Percentiles rank a stretch among this genome's conserved stretches.
Conservation (phyloP, 768 basidiomycete genomes). For the Calocybe indica region DNA sequence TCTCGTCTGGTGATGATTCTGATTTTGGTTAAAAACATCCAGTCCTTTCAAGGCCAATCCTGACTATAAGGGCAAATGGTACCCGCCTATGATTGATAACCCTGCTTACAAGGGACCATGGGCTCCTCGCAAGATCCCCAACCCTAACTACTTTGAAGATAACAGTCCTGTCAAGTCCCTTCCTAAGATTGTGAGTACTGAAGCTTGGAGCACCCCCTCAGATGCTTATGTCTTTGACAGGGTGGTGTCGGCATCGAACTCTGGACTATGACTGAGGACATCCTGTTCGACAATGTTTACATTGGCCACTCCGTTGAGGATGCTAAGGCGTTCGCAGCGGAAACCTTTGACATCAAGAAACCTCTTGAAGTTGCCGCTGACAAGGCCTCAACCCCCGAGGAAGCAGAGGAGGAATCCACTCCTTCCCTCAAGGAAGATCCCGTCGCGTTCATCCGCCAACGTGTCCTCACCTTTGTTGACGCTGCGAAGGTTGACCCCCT, state of each 20-base stretch:
- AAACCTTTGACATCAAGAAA: conserved; percentile 92
- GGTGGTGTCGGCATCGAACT: conserved; percentile 96
- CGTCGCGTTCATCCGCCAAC: conserved; percentile 71
- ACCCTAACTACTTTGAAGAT: conserved; percentile 92
- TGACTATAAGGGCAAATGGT: conserved; percentile 98
- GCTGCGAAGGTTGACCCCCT: conserved; percentile 71
- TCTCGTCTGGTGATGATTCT: neutral
- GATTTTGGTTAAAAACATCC: conserved; percentile 1
- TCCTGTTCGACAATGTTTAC: conserved; percentile 92
- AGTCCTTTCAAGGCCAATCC: conserved; percentile 90
- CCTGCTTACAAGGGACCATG: conserved; percentile 96
- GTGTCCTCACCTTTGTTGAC: conserved; percentile 77
- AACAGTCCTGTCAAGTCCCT: conserved; percentile 73
- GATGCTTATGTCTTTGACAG: conserved; percentile 24
- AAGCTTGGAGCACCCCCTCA: no score
- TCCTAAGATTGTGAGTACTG: conserved; percentile 66
- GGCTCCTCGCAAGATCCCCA: conserved; percentile 86
- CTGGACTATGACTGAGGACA: conserved; percentile 99
- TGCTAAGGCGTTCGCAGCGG: conserved; percentile 74
- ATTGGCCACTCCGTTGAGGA: conserved; percentile 85
- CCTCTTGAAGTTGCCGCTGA: conserved; percentile 62
- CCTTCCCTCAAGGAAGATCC: conserved; percentile 67
- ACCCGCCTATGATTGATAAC: conserved; percentile 91
- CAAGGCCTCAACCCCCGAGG: conserved; percentile 46
- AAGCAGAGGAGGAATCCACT: conserved; percentile 39